phyloP scores from a whole-genome alignment of 164 flowering plant species.

The Nymphaea thermarum region DNA sequence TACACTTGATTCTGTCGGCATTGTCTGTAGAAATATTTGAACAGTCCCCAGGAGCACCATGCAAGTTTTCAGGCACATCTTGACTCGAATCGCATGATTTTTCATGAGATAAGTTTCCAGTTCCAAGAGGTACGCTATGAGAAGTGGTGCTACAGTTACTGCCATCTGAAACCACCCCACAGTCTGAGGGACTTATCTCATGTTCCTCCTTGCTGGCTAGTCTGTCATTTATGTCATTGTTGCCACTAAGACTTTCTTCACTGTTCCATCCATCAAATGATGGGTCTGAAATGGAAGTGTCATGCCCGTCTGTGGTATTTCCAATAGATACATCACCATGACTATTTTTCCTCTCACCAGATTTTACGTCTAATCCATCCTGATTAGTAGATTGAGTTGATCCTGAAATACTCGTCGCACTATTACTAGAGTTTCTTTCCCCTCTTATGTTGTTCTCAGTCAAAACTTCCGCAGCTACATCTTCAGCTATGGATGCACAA shows the following conservation, averaged over 20 bases:
- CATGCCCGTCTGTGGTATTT: constrained; percentile 7
- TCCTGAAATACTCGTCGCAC: not conserved
- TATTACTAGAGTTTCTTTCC: too few relatives aligned
- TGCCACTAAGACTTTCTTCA: not conserved
- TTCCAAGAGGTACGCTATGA: constrained; percentile 3
- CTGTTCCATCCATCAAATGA: constrained; percentile 18
- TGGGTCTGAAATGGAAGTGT: constrained; percentile 12
- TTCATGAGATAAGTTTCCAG: constrained; percentile 2
- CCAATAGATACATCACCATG: constrained; percentile 10
- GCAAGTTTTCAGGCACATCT: constrained; percentile 1
- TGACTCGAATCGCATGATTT: not conserved
- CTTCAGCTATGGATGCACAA: not conserved
- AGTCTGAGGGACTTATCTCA: not conserved
- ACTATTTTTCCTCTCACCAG: constrained; percentile 6
- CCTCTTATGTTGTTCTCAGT: too few relatives aligned
- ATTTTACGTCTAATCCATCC: not conserved
- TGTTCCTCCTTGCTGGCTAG: constrained; percentile 3
- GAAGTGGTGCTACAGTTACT: constrained; percentile 1
- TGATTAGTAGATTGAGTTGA: not conserved
- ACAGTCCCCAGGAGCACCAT: constrained; percentile 7
- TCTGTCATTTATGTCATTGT: constrained; percentile 1
- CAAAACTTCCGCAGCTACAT: too few relatives aligned
- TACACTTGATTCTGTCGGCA: constrained; percentile 8
- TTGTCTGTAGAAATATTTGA: not conserved
- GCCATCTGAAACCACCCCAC: constrained; percentile 8